Conservation (phyloP, 163 green algal genomes). For the Smithsoniella earleae region DNA sequence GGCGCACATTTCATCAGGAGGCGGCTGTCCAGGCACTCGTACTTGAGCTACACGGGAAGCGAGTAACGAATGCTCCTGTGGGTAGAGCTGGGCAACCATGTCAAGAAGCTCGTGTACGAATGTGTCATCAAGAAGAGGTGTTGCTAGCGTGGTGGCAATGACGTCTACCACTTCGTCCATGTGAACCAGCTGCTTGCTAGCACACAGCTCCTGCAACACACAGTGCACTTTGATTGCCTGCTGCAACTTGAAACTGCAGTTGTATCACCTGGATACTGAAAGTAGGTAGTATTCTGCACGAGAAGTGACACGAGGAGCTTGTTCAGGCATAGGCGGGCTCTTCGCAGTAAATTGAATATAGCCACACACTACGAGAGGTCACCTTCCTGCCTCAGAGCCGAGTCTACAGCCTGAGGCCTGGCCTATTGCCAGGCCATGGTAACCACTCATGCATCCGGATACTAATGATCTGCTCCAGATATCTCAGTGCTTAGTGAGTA, state of each 20-base stretch:
- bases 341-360: neutral
- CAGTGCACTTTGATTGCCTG: neutral
- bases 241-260: neutral
- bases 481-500: no score
- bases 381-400: no score
- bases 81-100: slow-evolving; percentile 6
- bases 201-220: slow-evolving; percentile 24
- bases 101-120: neutral
- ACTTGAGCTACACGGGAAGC: neutral
- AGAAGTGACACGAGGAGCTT: neutral
- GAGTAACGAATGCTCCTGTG: neutral
- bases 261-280: no score
- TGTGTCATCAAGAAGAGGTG: slow-evolving; percentile 1
- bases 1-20: slow-evolving; percentile 1
- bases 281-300: neutral
- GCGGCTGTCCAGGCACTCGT: neutral
- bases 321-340: neutral
- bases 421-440: no score
- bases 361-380: neutral
- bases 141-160: neutral
- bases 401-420: no score
- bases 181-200: neutral
- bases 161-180: neutral
- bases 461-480: no score
- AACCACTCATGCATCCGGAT: no score